Conservation (phyloP, 805 yeast genomes). For the Saccharomycopsis sp. region DNA sequence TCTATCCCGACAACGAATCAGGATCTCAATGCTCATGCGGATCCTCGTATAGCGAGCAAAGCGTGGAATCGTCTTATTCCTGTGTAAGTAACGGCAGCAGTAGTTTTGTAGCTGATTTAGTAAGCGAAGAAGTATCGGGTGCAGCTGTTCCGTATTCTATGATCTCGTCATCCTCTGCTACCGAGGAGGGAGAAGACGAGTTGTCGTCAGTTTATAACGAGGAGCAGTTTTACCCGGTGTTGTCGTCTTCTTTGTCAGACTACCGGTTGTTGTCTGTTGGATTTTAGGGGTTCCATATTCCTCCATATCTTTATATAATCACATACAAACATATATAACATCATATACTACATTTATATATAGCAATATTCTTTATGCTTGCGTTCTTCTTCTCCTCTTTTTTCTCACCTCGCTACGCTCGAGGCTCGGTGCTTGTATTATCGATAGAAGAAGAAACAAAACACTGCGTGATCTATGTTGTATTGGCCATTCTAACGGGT, state of each 20-base stretch:
- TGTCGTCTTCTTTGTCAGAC: slow-evolving; percentile 4
- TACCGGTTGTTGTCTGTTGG: not conserved
- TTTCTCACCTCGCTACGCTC: no score
- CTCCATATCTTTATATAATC: no score
- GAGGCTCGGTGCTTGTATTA: no score
- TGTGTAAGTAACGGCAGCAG: not conserved
- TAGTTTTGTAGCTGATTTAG: not conserved
- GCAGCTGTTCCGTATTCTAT: not conserved
- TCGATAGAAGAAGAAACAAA: no score
- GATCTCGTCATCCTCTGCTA: slow-evolving; percentile 1
- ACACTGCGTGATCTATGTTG: no score
- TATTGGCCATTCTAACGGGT: no score
- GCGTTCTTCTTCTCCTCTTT: no score
- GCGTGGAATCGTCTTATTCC: not conserved
- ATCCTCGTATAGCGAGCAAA: slow-evolving; percentile 3
- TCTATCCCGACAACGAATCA: slow-evolving; percentile 33
- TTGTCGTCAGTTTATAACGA: not conserved
- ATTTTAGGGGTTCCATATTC: not conserved
- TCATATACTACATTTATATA: no score
- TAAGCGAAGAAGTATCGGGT: not conserved
- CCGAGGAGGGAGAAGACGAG: not conserved
- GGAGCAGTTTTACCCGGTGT: slow-evolving; percentile 8
- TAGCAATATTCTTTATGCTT: no score
- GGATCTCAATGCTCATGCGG: not conserved
- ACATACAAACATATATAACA: no score